phyloP scores from a whole-genome alignment of 106 monocot species.

The Allium sativum region DNA sequence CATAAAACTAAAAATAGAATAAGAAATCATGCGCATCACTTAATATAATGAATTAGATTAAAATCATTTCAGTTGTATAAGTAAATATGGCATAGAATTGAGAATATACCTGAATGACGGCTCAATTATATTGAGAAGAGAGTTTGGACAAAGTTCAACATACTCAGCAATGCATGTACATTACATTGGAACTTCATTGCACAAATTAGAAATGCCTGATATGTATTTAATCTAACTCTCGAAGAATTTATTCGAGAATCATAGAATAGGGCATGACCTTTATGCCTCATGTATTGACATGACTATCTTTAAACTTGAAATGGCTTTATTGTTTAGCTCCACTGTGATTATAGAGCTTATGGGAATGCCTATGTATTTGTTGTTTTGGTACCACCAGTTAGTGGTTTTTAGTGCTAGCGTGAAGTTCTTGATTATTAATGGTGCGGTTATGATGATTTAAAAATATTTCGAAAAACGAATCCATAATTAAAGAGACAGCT shows the following conservation, averaged over 20 bases:
- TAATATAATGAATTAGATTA: neutral
- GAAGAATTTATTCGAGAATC: conserved; percentile 76
- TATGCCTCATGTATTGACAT: conserved; percentile 57
- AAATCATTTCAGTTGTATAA: neutral
- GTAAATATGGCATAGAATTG: neutral
- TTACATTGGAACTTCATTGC: conserved; percentile 99
- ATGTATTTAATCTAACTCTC: conserved; percentile 49
- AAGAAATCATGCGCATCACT: neutral
- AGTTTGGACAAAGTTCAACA: conserved; percentile 12
- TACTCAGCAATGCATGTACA: conserved; percentile 21
- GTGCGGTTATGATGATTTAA: no score
- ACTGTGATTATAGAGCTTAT: conserved; percentile 74
- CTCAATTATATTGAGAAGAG: conserved; percentile 33
- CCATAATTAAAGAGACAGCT: no score
- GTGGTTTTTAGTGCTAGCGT: neutral
- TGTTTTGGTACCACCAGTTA: neutral
- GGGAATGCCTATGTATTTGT: conserved; percentile 51
- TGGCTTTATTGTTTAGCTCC: conserved; percentile 6
- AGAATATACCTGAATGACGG: conserved; percentile 53
- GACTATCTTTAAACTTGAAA: conserved; percentile 29
- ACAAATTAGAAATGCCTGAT: conserved; percentile 83
- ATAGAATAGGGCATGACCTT: conserved; percentile 71
- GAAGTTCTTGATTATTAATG: neutral
- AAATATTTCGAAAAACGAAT: no score
- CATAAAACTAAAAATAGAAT: conserved; percentile 35